Evolutionary conservation across 2,329 filamentous ascomycete genomes (phyloP).

Genomic region (Neopestalotiopsis rosae): DNA sequence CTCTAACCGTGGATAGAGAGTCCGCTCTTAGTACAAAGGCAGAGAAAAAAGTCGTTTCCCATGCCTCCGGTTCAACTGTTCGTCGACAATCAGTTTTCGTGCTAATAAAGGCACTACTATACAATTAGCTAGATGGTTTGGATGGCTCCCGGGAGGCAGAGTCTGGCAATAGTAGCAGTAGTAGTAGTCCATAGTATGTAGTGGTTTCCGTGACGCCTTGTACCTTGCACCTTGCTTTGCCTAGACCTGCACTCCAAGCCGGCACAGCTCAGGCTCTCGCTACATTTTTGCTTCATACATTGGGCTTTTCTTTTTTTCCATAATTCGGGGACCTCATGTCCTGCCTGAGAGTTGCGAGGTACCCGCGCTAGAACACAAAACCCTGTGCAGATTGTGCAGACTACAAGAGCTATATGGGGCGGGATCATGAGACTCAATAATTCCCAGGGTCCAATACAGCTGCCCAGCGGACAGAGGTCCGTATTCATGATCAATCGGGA

Average conservation of each 20-base stretch:
- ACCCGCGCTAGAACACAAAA: constrained; percentile 4
- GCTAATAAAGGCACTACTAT: background rate
- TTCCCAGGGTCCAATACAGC: constrained; percentile 7
- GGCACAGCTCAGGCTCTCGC: background rate
- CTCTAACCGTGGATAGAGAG: background rate
- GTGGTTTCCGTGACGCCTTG: background rate
- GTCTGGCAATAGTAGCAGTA: background rate
- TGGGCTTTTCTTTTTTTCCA: background rate
- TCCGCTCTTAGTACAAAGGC: background rate
- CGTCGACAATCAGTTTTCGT: background rate
- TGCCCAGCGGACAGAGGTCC: background rate
- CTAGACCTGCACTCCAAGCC: background rate
- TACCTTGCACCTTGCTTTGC: background rate
- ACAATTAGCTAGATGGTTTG: background rate
- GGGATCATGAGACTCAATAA: constrained; percentile 18
- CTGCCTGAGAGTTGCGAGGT: background rate
- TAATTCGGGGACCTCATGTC: background rate
- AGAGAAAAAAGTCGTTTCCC: background rate
- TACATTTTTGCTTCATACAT: background rate
- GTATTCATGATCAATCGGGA: background rate
- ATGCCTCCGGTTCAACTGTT: too few relatives aligned
- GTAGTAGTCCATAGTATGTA: background rate
- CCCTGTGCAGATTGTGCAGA: constrained; percentile 1
- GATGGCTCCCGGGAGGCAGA: background rate
- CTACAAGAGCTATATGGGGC: background rate